Conservation (phyloP, 1,284 basidiomycete genomes). For the Afroboletus lepidellus region DNA sequence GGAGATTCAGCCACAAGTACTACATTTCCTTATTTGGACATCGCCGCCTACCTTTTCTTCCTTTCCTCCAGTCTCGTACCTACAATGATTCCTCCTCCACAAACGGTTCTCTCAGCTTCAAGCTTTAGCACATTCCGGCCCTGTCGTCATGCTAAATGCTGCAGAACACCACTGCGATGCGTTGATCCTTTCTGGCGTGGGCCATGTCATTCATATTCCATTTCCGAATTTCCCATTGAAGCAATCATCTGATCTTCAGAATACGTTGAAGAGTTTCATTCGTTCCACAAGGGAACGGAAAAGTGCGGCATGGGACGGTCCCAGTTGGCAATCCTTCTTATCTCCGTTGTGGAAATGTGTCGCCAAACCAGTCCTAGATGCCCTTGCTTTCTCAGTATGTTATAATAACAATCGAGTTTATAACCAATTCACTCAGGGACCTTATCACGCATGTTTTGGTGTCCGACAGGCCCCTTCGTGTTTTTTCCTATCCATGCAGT, state of each 20-base stretch:
- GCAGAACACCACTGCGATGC: background rate
- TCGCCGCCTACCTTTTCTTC: no score
- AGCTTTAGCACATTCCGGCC: slow-evolving; percentile 1
- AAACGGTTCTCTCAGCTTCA: slow-evolving; percentile 1
- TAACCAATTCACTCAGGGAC: background rate
- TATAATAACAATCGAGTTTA: background rate
- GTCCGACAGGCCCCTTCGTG: no score
- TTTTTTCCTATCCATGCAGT: background rate
- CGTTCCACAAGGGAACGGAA: background rate
- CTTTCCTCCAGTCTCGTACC: no score
- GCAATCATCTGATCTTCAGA: background rate
- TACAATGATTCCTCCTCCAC: background rate
- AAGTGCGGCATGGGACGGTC: background rate
- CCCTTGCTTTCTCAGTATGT: slow-evolving; percentile 1
- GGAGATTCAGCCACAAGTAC: no score
- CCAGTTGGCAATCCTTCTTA: background rate
- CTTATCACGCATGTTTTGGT: slow-evolving; percentile 13
- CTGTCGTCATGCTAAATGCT: background rate
- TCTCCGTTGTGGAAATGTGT: slow-evolving; percentile 1
- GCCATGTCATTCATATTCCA: background rate
- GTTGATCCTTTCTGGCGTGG: background rate
- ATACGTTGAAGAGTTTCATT: background rate
- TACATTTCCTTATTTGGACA: no score
- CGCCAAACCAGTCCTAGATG: slow-evolving; percentile 7
- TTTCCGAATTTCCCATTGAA: background rate